These are phyloP conservation scores for Termitomyces sp. DNA, from an alignment of 768 basidiomycete genomes.

Conservation along the genomic window DNA sequence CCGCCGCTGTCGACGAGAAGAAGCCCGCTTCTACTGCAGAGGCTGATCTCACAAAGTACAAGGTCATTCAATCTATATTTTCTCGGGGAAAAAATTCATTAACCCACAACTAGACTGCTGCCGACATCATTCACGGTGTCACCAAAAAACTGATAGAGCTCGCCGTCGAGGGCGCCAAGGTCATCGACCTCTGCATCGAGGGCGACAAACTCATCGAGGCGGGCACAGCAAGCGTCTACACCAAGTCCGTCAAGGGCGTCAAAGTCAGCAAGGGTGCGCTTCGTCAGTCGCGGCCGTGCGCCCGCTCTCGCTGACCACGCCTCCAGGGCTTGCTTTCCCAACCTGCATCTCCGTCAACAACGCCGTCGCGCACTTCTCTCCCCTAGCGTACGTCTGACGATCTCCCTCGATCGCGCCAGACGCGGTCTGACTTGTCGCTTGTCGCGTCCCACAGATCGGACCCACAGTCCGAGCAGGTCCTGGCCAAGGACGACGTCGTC, in stretches of 20 bases:
- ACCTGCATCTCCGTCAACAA: conserved; percentile 95
- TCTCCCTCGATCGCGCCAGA: no score
- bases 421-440: background rate
- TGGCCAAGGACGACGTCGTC: conserved; percentile 87
- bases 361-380: conserved; percentile 92
- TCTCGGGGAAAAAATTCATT: conserved; percentile 9
- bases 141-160: conserved; percentile 80
- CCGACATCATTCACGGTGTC: conserved; percentile 82
- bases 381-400: conserved; percentile 67
- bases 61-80: conserved; percentile 37
- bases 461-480: conserved; percentile 55
- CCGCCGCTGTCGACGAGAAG: conserved; percentile 36
- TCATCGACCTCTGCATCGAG: conserved; percentile 86
- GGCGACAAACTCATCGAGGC: conserved; percentile 92
- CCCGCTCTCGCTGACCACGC: conserved; percentile 1
- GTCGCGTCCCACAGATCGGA: conserved; percentile 53
- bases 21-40: conserved; percentile 54
- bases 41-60: conserved; percentile 83
- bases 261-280: conserved; percentile 77
- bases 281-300: conserved; percentile 16
- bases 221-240: conserved; percentile 80
- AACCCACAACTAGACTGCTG: conserved; percentile 58
- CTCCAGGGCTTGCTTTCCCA: conserved; percentile 85
- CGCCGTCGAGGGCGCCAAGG: conserved; percentile 75
- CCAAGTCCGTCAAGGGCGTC: conserved; percentile 84